phyloP scores from a whole-genome alignment of 306 rosid species.

The cucumber (Cucumis sativus) region DNA sequence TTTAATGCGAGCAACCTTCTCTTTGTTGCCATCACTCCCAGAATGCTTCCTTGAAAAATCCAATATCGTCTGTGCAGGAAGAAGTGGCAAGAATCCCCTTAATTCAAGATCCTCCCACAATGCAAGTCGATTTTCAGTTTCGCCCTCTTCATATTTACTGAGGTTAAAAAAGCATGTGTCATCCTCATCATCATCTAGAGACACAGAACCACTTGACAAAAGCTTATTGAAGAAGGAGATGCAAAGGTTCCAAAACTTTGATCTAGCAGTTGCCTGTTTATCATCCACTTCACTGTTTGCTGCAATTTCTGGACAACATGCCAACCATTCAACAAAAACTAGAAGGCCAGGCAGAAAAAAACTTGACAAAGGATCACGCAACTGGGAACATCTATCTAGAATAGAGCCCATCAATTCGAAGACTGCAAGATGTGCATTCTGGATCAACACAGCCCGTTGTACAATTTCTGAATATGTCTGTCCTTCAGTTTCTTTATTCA shows the following conservation, averaged over 20 bases:
- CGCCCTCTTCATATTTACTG: conserved; percentile 85
- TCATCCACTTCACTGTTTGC: conserved; percentile 54
- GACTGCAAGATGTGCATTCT: conserved; percentile 74
- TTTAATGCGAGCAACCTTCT: conserved; percentile 47
- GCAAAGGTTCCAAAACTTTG: conserved; percentile 67
- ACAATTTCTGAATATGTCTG: conserved; percentile 89
- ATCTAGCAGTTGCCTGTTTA: conserved; percentile 47
- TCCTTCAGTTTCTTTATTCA: conserved; percentile 72
- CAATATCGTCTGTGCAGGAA: conserved; percentile 85
- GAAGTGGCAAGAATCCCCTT: conserved; percentile 84
- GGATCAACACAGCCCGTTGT: conserved; percentile 74
- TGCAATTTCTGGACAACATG: conserved; percentile 59
- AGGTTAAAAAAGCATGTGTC: conserved; percentile 73
- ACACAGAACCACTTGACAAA: conserved; percentile 35
- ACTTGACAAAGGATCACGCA: conserved; percentile 58
- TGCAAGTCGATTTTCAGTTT: conserved; percentile 82
- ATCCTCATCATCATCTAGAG: conserved; percentile 56
- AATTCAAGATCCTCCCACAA: conserved; percentile 91
- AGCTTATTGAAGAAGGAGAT: conserved; percentile 66
- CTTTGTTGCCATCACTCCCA: conserved; percentile 70
- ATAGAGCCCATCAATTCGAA: conserved; percentile 70
- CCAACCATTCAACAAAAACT: conserved; percentile 91
- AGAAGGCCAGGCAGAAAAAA: conserved; percentile 77
- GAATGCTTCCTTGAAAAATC: conserved; percentile 78
- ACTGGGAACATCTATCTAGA: conserved; percentile 58